Base-by-base conservation (phyloP, 176 grass and related monocot species). In the Bothriochloa decipiens region DNA sequence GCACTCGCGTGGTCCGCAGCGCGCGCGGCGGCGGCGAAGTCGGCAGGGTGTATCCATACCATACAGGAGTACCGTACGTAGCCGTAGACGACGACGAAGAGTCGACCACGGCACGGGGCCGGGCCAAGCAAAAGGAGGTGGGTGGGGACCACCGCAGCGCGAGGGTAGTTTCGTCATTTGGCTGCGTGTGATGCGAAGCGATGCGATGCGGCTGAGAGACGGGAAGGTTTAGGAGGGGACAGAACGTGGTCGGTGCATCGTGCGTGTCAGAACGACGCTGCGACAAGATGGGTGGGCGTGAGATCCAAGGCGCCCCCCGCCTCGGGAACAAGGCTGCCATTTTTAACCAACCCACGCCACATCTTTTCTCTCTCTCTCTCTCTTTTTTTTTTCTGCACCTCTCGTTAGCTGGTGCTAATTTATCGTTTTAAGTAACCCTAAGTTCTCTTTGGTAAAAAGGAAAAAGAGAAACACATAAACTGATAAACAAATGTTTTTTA, bases 191-290 rank as follows among this genome's bases (percentile, higher is more conserved):
- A n/a, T 55, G 52, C 4, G 45, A 14, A 5, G 45, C 45, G 13
- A 3, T 15, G 45, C 45, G 45, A 1, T 2, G 43, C 10, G 3
- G 10, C 43, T 28, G 29, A 0, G 4, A 0, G 4, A 17, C 4
- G 43, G 6, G 42, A 43, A 10, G 43, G 2, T 55, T n/a, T 32
- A 11, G 2, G 68, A n/a, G 40, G 6, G 35, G 76, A 75, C 76
- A 64, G 49, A 64, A 7, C 20, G 13, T 90, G 88, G 88, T 83
- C 88, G 79, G 80, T 65, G 74, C 74, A 39, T 79, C 15, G 84
- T 83, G 84, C 66, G 74, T 87, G 84, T 75, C 84, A 87, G 75
- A 49, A 60, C 22, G 57, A 20, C 39, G 79, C 36, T 36, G 78
- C 78, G 83, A 32, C 65, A 6, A 11, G n/a, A n/a, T 63, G 61